These are phyloP conservation scores for Talaromyces sp. DNA, from an alignment of 2,329 filamentous ascomycete genomes.

Conservation along the genomic window DNA sequence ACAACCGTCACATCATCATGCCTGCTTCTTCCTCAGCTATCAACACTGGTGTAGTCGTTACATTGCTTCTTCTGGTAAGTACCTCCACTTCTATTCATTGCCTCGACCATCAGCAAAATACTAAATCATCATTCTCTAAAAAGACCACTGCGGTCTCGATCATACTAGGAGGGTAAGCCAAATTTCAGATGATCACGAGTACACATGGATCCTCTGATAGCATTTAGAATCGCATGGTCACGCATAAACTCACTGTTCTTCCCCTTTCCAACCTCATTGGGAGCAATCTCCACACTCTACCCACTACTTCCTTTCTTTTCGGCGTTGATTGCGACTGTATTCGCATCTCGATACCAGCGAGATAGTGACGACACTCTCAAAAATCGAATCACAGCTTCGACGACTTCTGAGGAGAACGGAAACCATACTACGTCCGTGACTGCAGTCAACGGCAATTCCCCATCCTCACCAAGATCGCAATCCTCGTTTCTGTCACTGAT, in stretches of 20 bases:
- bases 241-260: conserved; percentile 25
- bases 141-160: conserved; percentile 16
- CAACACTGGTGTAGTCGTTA: conserved; percentile 9
- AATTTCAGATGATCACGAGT: not conserved
- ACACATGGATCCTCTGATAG: not conserved
- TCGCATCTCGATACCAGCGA: conserved; percentile 8
- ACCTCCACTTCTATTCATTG: conserved; percentile 66
- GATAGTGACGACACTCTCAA: not conserved
- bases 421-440: conserved; percentile 2
- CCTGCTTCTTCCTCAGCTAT: conserved; percentile 2
- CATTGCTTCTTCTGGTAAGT: conserved; percentile 21
- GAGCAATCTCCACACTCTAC: conserved; percentile 24
- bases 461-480: not conserved
- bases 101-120: conserved; percentile 51
- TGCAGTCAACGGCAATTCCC: not conserved
- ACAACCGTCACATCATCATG: not conserved
- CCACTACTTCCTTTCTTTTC: conserved; percentile 10
- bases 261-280: conserved; percentile 27
- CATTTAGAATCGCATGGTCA: conserved; percentile 29
- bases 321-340: not conserved
- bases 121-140: not conserved
- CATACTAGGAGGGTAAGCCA: conserved; percentile 24
- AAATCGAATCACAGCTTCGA: not conserved
- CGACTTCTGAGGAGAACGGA: conserved; percentile 1
- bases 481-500: not conserved